Conservation (phyloP, 331 rosid species). For the Telfairia occidentalis region DNA sequence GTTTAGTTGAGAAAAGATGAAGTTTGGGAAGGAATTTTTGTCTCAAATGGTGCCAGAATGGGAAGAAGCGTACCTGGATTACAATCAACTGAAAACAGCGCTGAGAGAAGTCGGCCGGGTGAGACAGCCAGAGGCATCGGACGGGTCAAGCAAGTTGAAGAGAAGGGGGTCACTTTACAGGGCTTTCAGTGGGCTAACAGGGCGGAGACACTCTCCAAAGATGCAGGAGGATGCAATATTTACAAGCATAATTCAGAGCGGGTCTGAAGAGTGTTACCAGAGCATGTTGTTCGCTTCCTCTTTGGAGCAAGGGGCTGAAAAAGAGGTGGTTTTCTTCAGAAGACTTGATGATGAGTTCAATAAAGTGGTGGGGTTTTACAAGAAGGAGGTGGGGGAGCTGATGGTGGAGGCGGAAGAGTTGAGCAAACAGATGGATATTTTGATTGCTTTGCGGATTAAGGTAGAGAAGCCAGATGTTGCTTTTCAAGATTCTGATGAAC, state of each 20-base stretch:
- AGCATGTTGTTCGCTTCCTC: constrained; percentile 36
- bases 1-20: constrained; percentile 26
- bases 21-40: constrained; percentile 62
- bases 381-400: constrained; percentile 32
- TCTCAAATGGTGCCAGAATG: constrained; percentile 74
- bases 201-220: constrained; percentile 14
- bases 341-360: constrained; percentile 62
- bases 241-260: constrained; percentile 21
- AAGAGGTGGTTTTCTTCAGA: constrained; percentile 36
- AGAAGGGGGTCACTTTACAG: constrained; percentile 45
- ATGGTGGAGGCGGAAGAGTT: constrained; percentile 54
- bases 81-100: constrained; percentile 36
- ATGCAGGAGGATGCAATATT: constrained; percentile 47
- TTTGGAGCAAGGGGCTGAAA: constrained; percentile 29
- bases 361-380: constrained; percentile 49
- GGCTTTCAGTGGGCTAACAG: constrained; percentile 61
- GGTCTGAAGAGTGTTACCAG: constrained; percentile 26
- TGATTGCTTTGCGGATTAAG: constrained; percentile 55
- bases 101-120: constrained; percentile 26
- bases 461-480: constrained; percentile 36
- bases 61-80: constrained; percentile 67
- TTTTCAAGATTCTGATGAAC: not conserved
- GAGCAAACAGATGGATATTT: constrained; percentile 51
- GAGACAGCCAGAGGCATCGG: constrained; percentile 25
- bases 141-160: constrained; percentile 25